phyloP scores from a whole-genome alignment of 305 asterid species.

The Fraxinus sp. region DNA sequence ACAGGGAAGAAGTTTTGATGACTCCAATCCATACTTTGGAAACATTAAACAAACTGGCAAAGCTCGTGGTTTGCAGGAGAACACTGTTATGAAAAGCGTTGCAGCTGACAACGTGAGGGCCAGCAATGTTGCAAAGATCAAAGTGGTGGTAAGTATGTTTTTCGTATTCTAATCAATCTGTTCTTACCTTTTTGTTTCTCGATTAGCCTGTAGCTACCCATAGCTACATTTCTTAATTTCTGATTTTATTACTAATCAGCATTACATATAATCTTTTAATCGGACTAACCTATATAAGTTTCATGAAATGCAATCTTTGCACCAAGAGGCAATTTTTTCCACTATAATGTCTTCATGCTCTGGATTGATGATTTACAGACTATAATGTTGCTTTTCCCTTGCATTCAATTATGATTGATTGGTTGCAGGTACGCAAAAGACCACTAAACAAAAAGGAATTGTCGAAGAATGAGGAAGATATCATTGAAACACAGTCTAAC shows the following conservation, averaged over 20 bases:
- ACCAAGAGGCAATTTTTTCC: slow-evolving; percentile 16
- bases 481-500: slow-evolving; percentile 72
- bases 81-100: slow-evolving; percentile 57
- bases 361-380: not conserved
- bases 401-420: slow-evolving; percentile 21
- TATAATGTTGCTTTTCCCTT: slow-evolving; percentile 11
- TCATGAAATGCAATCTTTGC: not conserved
- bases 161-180: not conserved
- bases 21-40: slow-evolving; percentile 60
- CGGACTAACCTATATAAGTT: not conserved
- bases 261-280: not conserved
- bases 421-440: slow-evolving; percentile 82
- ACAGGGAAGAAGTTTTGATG: slow-evolving; percentile 78
- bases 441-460: slow-evolving; percentile 88
- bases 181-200: slow-evolving; percentile 11
- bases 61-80: slow-evolving; percentile 67
- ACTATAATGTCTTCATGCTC: not conserved
- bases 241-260: not conserved
- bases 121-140: slow-evolving; percentile 92
- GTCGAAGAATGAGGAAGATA: slow-evolving; percentile 89
- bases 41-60: slow-evolving; percentile 66
- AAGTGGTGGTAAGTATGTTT: slow-evolving; percentile 81
- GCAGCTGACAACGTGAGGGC: slow-evolving; percentile 83
- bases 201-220: slow-evolving; percentile 4
- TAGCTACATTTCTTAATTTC: not conserved